A percentile compares a stretch with the other conserved stretches of the same genome.
Evolutionary conservation across 2,329 filamentous ascomycete genomes (phyloP).

Genomic region (Fusarium sp.): DNA sequence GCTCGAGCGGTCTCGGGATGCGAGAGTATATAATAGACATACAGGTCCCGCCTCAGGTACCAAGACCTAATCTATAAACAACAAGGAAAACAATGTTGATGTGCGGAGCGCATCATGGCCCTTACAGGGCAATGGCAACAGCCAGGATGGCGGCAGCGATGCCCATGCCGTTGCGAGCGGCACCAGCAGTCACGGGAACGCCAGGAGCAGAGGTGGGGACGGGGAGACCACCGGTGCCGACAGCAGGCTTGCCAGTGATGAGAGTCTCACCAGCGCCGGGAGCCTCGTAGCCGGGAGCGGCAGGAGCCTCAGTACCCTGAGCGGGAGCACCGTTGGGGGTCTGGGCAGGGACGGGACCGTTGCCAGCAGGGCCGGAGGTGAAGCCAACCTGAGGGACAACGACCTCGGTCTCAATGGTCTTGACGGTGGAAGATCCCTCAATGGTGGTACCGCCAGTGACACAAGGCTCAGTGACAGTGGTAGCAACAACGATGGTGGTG

Average conservation of each 20-base stretch:
- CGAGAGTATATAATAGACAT: conserved; percentile 45
- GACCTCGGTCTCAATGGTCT: conserved; percentile 64
- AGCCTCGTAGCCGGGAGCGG: conserved; percentile 38
- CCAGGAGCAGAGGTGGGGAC: conserved; percentile 54
- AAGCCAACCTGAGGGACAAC: conserved; percentile 68
- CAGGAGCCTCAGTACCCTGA: conserved; percentile 33
- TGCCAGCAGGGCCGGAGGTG: conserved; percentile 52
- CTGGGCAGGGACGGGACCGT: conserved; percentile 47
- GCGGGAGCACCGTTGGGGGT: conserved; percentile 59
- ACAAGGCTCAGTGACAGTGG: conserved; percentile 64
- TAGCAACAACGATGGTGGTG: conserved; percentile 65
- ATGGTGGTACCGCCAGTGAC: conserved; percentile 64
- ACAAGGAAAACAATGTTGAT: conserved; percentile 44
- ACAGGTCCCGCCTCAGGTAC: conserved; percentile 46
- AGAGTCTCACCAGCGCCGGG: conserved; percentile 41
- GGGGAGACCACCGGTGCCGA: conserved; percentile 53
- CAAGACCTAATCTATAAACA: conserved; percentile 48
- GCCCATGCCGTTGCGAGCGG: conserved; percentile 60
- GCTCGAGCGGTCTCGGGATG: conserved; percentile 32
- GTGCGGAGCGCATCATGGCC: conserved; percentile 38
- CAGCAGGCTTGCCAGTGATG: conserved; percentile 44
- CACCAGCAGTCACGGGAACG: conserved; percentile 57
- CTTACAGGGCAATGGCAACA: conserved; percentile 63
- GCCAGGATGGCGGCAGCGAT: conserved; percentile 62
- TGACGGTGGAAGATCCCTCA: conserved; percentile 60